These are phyloP conservation scores for Kodamaea jinghongensis DNA, from an alignment of 805 yeast species.

Conservation along the genomic window DNA sequence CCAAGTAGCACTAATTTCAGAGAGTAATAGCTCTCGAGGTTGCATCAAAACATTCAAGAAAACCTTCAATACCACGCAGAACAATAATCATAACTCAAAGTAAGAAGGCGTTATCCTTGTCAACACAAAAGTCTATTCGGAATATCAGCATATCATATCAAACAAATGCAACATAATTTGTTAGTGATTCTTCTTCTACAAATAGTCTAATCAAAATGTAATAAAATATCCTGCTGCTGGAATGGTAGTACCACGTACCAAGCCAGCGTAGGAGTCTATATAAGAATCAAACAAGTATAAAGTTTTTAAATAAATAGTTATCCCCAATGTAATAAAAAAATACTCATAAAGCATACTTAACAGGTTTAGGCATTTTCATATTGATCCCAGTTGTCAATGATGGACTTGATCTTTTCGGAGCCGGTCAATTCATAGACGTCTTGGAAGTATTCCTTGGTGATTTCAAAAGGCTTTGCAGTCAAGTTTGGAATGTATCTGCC, in stretches of 20 bases:
- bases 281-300: slow-evolving; percentile 4
- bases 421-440: slow-evolving; percentile 91
- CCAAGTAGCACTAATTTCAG: too few relatives aligned
- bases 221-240: background rate
- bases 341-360: background rate
- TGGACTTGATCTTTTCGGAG: slow-evolving; percentile 84
- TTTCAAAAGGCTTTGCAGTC: slow-evolving; percentile 95
- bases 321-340: slow-evolving; percentile 5
- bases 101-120: too few relatives aligned
- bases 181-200: background rate
- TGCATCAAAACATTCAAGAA: too few relatives aligned
- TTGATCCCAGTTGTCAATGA: slow-evolving; percentile 93
- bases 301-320: slow-evolving; percentile 3
- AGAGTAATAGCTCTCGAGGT: too few relatives aligned
- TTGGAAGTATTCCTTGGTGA: slow-evolving; percentile 95
- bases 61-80: too few relatives aligned
- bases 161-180: too few relatives aligned
- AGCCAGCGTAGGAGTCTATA: slow-evolving; percentile 2
- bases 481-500: slow-evolving; percentile 97
- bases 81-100: too few relatives aligned
- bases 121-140: too few relatives aligned
- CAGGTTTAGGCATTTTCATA: slow-evolving; percentile 51
- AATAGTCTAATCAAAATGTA: background rate
- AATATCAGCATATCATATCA: too few relatives aligned
- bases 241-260: slow-evolving; percentile 17